Evolutionary conservation across 2,329 filamentous ascomycete species (phyloP), one percentile per base, ranked within the genome.

Genomic region (Grosmannia huntii): DNA sequence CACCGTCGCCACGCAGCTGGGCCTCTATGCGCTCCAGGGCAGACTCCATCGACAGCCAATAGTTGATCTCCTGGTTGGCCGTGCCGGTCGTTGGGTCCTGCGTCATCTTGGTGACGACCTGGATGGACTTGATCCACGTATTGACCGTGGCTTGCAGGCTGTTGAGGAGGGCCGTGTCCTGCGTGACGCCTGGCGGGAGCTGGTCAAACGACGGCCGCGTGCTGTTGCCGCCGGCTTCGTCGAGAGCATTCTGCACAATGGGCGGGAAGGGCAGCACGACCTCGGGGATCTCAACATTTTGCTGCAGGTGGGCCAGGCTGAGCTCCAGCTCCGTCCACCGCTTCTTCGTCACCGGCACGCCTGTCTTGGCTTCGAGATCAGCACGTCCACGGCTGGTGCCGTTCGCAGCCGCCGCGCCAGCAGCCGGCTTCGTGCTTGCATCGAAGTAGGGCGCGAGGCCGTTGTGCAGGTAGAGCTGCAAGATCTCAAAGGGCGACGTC

Each of bases 41-140:
- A 19, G 86, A 87, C 71, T 99, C 95, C 88, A 99, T 96, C 2
- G 90, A 95, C 55, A 99, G 72, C 94, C 94, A 99, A 68, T 99
- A 99, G 71, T 96, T 96, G 71, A 99, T 96, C 71, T 99, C 94
- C 70, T 97, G 94, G 59, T 89, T 92, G 36, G 94, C 94, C 25
- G 90, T 95, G 36, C 70, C 85, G 69, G 76, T 81, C 5, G 77
- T 76, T 0, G 89, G 84, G 66, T 99, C 94, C 67, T 90, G 85
- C 48, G 90, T 89, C 76, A 96, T 87, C 73, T 95, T 95, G 46
- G 94, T 99, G 65, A 96, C 95, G 53, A 87, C 86, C 70, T 96
- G 92, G 63, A 99, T 99, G 12, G 92, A 95, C 74, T 95, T 95
- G 74, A 99, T 99, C 94, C 94, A 99, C 62, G 86, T 86, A 70